phyloP scores from a whole-genome alignment of 306 rosid genomes.

The Casuarina glauca region DNA sequence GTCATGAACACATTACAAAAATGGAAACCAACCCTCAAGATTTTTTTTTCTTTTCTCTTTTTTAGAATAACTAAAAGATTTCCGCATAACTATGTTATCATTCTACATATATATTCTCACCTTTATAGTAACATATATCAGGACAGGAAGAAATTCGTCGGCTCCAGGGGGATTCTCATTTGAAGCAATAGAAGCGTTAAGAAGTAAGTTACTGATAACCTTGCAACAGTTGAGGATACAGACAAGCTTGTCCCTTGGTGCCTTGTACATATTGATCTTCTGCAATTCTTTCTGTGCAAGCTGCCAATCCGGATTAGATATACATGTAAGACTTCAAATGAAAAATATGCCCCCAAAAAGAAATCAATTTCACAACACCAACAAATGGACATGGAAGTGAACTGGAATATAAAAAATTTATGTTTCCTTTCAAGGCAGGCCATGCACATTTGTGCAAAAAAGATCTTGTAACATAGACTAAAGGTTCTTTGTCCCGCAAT shows the following conservation, averaged over 20 bases:
- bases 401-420: background rate
- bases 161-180: conserved; percentile 87
- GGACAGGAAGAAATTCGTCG: conserved; percentile 97
- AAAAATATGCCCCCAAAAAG: background rate
- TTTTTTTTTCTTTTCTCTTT: background rate
- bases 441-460: background rate
- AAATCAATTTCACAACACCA: background rate
- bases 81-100: background rate
- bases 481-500: background rate
- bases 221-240: conserved; percentile 94
- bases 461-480: background rate
- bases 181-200: conserved; percentile 84
- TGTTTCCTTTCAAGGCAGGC: background rate
- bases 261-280: conserved; percentile 97
- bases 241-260: conserved; percentile 95
- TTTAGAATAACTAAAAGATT: background rate
- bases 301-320: conserved; percentile 47
- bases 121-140: conserved; percentile 88
- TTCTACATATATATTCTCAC: conserved; percentile 25
- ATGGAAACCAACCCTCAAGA: background rate
- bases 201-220: conserved; percentile 88
- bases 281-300: conserved; percentile 97
- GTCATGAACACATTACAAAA: background rate
- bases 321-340: conserved; percentile 25
- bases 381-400: background rate